A percentile compares a stretch with the other conserved stretches of the same genome.
Conservation (phyloP, 2,329 filamentous ascomycete species). For the Xylariaceae sp. region DNA sequence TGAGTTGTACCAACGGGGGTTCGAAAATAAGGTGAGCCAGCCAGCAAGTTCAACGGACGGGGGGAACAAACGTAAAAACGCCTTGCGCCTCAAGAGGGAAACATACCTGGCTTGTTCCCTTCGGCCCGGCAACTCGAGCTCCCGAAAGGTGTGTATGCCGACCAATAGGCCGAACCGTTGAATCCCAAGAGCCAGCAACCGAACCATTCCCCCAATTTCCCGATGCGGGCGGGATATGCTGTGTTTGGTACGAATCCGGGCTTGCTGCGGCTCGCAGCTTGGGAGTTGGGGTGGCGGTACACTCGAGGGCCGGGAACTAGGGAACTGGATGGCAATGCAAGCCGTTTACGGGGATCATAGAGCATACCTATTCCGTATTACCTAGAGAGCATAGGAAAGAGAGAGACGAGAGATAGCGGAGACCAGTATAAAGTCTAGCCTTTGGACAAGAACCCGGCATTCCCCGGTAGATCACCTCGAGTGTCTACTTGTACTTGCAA, state of each 20-base stretch:
- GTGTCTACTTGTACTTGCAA: not conserved
- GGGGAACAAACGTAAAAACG: not conserved
- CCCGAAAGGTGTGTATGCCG: slow-evolving; percentile 3
- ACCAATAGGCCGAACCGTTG: slow-evolving; percentile 1
- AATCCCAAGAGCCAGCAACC: not conserved
- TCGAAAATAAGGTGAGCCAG: too few relatives aligned
- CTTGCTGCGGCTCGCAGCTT: slow-evolving; percentile 5
- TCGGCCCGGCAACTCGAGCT: not conserved
- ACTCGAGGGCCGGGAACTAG: not conserved
- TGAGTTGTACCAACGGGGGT: too few relatives aligned
- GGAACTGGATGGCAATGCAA: too few relatives aligned
- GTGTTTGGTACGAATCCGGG: slow-evolving; percentile 4
- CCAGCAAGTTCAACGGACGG: too few relatives aligned
- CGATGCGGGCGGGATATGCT: slow-evolving; percentile 4
- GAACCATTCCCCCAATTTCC: slow-evolving; percentile 3
- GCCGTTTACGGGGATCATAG: too few relatives aligned
- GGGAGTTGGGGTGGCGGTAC: slow-evolving; percentile 2
- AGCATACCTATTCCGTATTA: too few relatives aligned
- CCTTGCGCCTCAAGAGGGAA: slow-evolving; percentile 2
- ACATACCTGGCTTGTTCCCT: not conserved
- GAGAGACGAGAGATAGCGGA: not conserved
- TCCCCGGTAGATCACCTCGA: slow-evolving; percentile 3
- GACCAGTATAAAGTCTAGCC: not conserved
- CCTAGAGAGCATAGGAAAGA: too few relatives aligned
- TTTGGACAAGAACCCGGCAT: not conserved